phyloP scores from a whole-genome alignment of 1,139 yeast genomes.

The Magnusiomyces fungicola region DNA sequence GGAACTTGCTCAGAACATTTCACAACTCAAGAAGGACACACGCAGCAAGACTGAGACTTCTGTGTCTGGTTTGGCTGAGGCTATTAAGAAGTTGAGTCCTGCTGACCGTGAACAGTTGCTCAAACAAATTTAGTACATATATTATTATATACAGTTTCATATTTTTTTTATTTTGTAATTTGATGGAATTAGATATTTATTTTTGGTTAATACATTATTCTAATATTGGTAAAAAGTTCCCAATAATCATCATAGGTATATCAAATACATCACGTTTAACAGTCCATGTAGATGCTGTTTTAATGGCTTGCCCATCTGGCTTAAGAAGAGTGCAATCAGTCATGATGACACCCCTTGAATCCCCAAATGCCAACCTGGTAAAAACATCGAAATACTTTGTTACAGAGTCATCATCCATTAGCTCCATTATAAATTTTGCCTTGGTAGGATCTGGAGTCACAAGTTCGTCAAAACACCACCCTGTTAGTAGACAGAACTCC shows the following conservation, averaged over 20 bases:
- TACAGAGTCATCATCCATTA: slow-evolving; percentile 84
- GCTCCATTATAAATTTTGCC: slow-evolving; percentile 71
- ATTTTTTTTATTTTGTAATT: not conserved
- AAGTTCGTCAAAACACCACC: slow-evolving; percentile 39
- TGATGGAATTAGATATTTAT: not conserved
- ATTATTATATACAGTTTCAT: too few species aligned
- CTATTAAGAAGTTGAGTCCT: slow-evolving; percentile 49
- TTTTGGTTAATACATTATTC: slow-evolving; percentile 2
- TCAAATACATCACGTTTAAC: slow-evolving; percentile 81
- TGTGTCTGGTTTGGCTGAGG: slow-evolving; percentile 53
- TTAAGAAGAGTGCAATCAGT: slow-evolving; percentile 72
- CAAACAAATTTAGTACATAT: slow-evolving; percentile 18
- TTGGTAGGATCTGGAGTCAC: not conserved
- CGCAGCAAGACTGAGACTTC: slow-evolving; percentile 44
- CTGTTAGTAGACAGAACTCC: slow-evolving; percentile 81
- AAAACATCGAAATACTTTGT: slow-evolving; percentile 82
- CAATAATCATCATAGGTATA: slow-evolving; percentile 95
- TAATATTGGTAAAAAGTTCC: slow-evolving; percentile 38
- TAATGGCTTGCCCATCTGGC: slow-evolving; percentile 41
- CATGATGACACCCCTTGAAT: slow-evolving; percentile 79
- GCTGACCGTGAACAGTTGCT: slow-evolving; percentile 52
- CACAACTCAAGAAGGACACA: slow-evolving; percentile 39
- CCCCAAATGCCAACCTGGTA: slow-evolving; percentile 84
- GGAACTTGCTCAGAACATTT: slow-evolving; percentile 52
- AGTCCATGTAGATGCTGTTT: slow-evolving; percentile 88